phyloP scores from a whole-genome alignment of 176 grass and related monocot species.

The Triticum monococcum region DNA sequence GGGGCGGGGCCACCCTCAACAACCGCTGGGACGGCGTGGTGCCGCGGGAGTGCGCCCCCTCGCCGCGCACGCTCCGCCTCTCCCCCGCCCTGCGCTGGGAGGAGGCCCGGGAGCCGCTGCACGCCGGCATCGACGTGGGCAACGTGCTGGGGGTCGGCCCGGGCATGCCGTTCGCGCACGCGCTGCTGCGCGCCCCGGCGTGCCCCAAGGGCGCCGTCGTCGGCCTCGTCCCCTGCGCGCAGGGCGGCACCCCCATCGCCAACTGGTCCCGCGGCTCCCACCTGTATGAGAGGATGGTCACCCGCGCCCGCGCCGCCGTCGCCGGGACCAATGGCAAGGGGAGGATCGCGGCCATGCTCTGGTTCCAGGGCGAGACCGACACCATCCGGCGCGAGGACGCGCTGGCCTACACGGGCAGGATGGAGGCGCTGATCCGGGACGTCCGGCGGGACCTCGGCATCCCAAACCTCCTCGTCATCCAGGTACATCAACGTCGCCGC shows the following conservation, averaged over 20 bases:
- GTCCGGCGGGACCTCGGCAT: conserved; percentile 36
- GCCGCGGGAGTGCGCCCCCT: conserved; percentile 42
- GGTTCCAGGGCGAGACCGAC: conserved; percentile 80
- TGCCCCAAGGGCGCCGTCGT: background rate
- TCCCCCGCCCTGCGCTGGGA: conserved; percentile 46
- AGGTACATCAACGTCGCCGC: conserved; percentile 33
- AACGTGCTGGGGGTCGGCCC: conserved; percentile 53
- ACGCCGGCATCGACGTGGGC: conserved; percentile 59
- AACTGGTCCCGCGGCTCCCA: conserved; percentile 41
- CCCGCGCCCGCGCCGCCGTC: conserved; percentile 20
- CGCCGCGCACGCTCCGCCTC: conserved; percentile 44
- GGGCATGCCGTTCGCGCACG: conserved; percentile 59
- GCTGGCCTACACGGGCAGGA: conserved; percentile 1
- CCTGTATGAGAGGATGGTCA: conserved; percentile 43
- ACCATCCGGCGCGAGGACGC: conserved; percentile 44
- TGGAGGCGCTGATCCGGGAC: conserved; percentile 47
- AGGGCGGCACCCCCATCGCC: conserved; percentile 58
- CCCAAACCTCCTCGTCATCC: conserved; percentile 55
- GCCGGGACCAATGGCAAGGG: background rate
- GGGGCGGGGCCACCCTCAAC: conserved; percentile 38
- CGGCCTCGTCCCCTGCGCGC: conserved; percentile 63
- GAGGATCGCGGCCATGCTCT: conserved; percentile 45
- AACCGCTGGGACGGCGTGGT: conserved; percentile 54
- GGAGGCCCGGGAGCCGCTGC: conserved; percentile 65
- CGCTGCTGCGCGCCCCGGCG: background rate